These are phyloP conservation scores for Eutrema yunnanense DNA, from an alignment of 345 rosid genomes.

Conservation along the genomic window DNA sequence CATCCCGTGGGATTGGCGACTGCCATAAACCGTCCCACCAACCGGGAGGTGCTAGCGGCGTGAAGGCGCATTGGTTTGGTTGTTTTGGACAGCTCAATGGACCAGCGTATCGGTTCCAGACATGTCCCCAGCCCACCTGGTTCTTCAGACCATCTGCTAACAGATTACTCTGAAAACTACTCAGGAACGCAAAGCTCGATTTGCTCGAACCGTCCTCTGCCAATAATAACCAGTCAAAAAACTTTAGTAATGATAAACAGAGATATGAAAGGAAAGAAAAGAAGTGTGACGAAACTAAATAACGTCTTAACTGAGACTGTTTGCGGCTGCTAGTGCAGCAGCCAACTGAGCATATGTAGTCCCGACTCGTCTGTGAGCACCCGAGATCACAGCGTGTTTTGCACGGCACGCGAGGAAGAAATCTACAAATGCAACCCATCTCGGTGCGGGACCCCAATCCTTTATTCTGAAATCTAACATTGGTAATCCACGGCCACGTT, in stretches of 20 bases:
- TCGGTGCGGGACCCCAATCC: constrained; percentile 99
- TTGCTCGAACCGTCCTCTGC: constrained; percentile 57
- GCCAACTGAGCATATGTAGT: constrained; percentile 90
- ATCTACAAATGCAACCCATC: constrained; percentile 99
- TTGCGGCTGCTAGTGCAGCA: constrained; percentile 86
- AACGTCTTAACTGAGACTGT: constrained; percentile 52
- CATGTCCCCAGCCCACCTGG: constrained; percentile 96
- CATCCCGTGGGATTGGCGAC: constrained; percentile 73
- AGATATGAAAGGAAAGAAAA: background rate
- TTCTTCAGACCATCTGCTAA: constrained; percentile 57
- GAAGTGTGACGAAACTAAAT: background rate
- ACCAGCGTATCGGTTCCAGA: constrained; percentile 93
- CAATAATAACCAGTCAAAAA: background rate
- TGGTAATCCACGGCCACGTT: constrained; percentile 29
- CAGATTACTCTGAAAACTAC: constrained; percentile 84
- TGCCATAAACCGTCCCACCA: constrained; percentile 99
- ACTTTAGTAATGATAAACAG: background rate
- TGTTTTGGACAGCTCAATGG: constrained; percentile 80
- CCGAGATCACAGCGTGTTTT: constrained; percentile 67
- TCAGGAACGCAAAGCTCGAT: constrained; percentile 60
- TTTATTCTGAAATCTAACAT: constrained; percentile 63
- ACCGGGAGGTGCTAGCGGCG: constrained; percentile 91
- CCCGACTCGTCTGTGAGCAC: constrained; percentile 88
- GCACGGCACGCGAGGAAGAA: constrained; percentile 94
- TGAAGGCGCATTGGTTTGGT: constrained; percentile 71